These are phyloP conservation scores for Phylloporus sp. DNA, from an alignment of 768 basidiomycete species.

Conservation along the genomic window DNA sequence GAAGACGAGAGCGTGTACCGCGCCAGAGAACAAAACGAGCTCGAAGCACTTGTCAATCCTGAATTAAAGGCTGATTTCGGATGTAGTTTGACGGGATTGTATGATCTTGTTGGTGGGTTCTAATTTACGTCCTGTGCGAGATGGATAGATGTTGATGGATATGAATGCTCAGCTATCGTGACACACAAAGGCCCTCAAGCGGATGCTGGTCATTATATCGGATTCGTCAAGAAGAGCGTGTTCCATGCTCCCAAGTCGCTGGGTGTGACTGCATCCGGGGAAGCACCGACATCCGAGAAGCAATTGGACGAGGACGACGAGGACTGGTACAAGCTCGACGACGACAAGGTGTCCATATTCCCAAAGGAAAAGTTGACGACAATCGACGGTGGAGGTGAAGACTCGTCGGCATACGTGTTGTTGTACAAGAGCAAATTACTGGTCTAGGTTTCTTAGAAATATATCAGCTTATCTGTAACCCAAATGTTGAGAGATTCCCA, in stretches of 20 bases:
- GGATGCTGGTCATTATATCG: slow-evolving; percentile 95
- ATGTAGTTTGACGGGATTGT: slow-evolving; percentile 74
- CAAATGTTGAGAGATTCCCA: slow-evolving; percentile 7
- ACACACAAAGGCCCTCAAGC: slow-evolving; percentile 97
- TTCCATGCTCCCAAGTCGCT: slow-evolving; percentile 41
- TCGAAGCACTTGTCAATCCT: slow-evolving; percentile 61
- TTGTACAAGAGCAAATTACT: slow-evolving; percentile 68
- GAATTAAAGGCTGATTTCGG: slow-evolving; percentile 68
- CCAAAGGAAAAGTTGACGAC: slow-evolving; percentile 77
- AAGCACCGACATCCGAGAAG: slow-evolving; percentile 13
- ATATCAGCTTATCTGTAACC: slow-evolving; percentile 17
- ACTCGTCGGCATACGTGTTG: slow-evolving; percentile 85
- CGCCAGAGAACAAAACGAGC: slow-evolving; percentile 57
- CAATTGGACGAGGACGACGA: slow-evolving; percentile 56
- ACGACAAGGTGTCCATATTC: slow-evolving; percentile 89
- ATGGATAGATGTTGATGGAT: background rate
- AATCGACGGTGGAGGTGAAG: slow-evolving; percentile 90
- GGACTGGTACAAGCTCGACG: slow-evolving; percentile 96
- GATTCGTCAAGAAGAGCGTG: slow-evolving; percentile 77
- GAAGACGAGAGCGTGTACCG: slow-evolving; percentile 66
- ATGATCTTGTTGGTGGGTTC: slow-evolving; percentile 83
- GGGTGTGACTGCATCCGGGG: background rate
- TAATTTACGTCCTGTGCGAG: background rate
- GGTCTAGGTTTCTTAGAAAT: slow-evolving; percentile 22
- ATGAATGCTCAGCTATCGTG: slow-evolving; percentile 66